Base-by-base conservation (phyloP, 73 alveolate species). In the Paramecium bursaria region DNA sequence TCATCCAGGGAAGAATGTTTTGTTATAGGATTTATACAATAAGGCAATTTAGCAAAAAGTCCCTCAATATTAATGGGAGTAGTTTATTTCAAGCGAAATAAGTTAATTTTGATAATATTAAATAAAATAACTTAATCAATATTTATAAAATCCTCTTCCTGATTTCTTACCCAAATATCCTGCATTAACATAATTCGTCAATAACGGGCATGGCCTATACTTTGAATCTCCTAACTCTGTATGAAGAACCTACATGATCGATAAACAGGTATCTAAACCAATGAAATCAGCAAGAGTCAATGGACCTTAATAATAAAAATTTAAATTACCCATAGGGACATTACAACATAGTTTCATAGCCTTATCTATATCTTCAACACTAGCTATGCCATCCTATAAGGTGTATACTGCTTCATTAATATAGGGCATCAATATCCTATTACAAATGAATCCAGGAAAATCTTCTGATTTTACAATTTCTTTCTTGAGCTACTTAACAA, bases 271-370 rank as follows among this genome's bases (percentile, higher is more conserved):
- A 74, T 96, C 99, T 15, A 96, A 93, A 21, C 99, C 99, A 9
- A 96, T 96, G 85, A 96, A 96, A 52, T 96, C 99, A 3, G 99
- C 99, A 5, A 96, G 90, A 5, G 98, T 92, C 74, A 96, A 88
- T 4, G 99, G 99, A 3, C 99, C 82, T 67, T 3, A 57, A 14
- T 0, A 3, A 39, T 67, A 6, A 3, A 15, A 35, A 21, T 0
- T 7, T 39, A 26, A 7, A n/a, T 1, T 67, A 67, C 82, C 99
- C 99, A 96, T 96, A 4, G 99, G 99, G 15, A 96, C 98, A 55
- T 96, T 96, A n/a, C 98, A 95, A 17, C 99, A 98, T 33, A 95
- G 75, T 74, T 96, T 96, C 98, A 96, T 88, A 4, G 98, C 95
- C 88, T 87, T 91, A 90, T 96, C 99, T 7, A 96, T 96, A 77